phyloP scores from a whole-genome alignment of 805 yeast genomes.

The Lipomyces chichibuensis region DNA sequence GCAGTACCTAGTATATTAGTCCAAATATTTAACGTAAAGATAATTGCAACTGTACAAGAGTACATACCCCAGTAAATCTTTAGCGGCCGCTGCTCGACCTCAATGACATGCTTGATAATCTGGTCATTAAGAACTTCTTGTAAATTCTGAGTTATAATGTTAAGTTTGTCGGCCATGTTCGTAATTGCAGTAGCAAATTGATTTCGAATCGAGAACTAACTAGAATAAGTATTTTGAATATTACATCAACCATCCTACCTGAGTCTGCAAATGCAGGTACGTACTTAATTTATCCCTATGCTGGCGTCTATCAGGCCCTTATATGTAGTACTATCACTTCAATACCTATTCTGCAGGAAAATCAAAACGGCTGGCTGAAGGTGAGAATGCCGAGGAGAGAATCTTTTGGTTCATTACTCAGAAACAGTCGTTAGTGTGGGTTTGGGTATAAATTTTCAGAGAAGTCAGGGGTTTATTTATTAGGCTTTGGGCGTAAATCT shows the following conservation, averaged over 20 bases:
- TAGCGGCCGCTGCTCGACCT: conserved; percentile 77
- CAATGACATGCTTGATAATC: conserved; percentile 81
- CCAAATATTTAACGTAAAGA: conserved; percentile 7
- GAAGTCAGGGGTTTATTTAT: background rate
- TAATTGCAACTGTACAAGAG: background rate
- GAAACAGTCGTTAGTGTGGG: background rate
- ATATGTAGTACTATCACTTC: background rate
- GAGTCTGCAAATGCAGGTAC: background rate
- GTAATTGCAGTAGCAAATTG: background rate
- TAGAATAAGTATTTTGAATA: no score
- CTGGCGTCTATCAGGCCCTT: background rate
- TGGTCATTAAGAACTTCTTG: conserved; percentile 91
- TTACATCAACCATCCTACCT: no score
- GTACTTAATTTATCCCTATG: background rate
- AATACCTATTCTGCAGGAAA: background rate
- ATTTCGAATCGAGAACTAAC: background rate
- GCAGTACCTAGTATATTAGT: conserved; percentile 58
- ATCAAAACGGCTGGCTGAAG: background rate
- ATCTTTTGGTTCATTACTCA: background rate
- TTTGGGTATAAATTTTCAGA: background rate
- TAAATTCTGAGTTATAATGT: conserved; percentile 77
- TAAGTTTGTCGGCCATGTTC: conserved; percentile 46
- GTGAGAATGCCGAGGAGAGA: no score
- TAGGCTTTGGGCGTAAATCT: background rate
- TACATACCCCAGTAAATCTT: conserved; percentile 86